A percentile compares a stretch with the other conserved stretches of the same genome.
Conservation (phyloP, 2,329 filamentous ascomycete species). For the Xylaria sp. region DNA sequence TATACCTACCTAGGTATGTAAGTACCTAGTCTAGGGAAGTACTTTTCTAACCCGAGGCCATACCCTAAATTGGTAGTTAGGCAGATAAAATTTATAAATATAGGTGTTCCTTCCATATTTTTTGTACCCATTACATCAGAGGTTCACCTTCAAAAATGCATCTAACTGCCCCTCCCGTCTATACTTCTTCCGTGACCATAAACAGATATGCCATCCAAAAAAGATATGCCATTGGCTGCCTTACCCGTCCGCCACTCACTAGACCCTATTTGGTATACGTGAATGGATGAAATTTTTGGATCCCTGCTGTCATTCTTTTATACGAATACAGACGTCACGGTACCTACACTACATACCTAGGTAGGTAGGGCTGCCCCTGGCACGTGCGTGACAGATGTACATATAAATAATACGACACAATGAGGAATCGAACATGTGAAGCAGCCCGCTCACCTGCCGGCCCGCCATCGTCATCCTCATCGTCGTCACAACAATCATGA, state of each 20-base stretch:
- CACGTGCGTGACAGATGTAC: conserved; percentile 3
- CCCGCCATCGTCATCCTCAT: not conserved
- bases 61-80: too few relatives aligned
- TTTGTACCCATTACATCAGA: not conserved
- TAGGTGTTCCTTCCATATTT: not conserved
- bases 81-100: not conserved
- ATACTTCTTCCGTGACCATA: not conserved
- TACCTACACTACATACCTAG: too few relatives aligned
- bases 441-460: not conserved
- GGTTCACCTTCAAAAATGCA: not conserved
- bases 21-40: too few relatives aligned
- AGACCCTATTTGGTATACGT: conserved; percentile 11
- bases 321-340: conserved; percentile 21
- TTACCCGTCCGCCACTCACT: conserved; percentile 16
- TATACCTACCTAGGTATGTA: not conserved
- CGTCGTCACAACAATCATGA: not conserved
- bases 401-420: conserved; percentile 15
- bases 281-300: not conserved
- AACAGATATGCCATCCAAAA: not conserved
- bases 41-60: too few relatives aligned
- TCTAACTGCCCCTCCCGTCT: not conserved
- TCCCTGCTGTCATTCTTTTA: conserved; percentile 16
- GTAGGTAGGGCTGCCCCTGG: too few relatives aligned
- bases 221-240: conserved; percentile 27
- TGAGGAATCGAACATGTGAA: conserved; percentile 5